Evolutionary conservation across 2,329 filamentous ascomycete genomes (phyloP).

Genomic region (Zymoseptoria tritici): DNA sequence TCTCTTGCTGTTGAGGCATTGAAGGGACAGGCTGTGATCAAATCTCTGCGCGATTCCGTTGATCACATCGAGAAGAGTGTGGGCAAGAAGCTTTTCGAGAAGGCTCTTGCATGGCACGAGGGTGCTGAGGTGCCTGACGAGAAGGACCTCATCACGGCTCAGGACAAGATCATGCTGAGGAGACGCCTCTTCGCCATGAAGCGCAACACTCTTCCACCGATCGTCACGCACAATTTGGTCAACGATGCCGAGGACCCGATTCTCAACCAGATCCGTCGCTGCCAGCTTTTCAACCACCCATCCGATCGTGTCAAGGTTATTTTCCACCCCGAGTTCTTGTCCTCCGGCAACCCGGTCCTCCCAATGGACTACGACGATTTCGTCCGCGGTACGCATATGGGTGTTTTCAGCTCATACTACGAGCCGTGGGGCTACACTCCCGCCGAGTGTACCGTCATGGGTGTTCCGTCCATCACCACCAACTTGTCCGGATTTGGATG

Average conservation of each 20-base stretch:
- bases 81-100: constrained; percentile 88
- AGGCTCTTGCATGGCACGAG: constrained; percentile 90
- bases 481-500: constrained; percentile 97
- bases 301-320: constrained; percentile 93
- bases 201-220: constrained; percentile 77
- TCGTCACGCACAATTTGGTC: constrained; percentile 98
- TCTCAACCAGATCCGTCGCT: constrained; percentile 88
- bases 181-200: constrained; percentile 96
- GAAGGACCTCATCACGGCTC: constrained; percentile 86
- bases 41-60: constrained; percentile 86
- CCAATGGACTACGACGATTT: constrained; percentile 98
- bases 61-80: constrained; percentile 89
- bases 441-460: constrained; percentile 97
- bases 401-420: constrained; percentile 95
- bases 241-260: constrained; percentile 92
- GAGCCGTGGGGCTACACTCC: constrained; percentile 99
- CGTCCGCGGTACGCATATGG: constrained; percentile 90
- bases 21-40: constrained; percentile 95
- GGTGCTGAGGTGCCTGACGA: constrained; percentile 90
- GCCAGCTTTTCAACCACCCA: constrained; percentile 94
- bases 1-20: constrained; percentile 92
- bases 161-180: constrained; percentile 87
- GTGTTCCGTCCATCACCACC: constrained; percentile 94
- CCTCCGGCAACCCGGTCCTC: constrained; percentile 88
- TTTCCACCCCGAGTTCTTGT: constrained; percentile 97